Conservation (phyloP, 192 early-diverging fungal genomes). For the Allomyces macrogynus region DNA sequence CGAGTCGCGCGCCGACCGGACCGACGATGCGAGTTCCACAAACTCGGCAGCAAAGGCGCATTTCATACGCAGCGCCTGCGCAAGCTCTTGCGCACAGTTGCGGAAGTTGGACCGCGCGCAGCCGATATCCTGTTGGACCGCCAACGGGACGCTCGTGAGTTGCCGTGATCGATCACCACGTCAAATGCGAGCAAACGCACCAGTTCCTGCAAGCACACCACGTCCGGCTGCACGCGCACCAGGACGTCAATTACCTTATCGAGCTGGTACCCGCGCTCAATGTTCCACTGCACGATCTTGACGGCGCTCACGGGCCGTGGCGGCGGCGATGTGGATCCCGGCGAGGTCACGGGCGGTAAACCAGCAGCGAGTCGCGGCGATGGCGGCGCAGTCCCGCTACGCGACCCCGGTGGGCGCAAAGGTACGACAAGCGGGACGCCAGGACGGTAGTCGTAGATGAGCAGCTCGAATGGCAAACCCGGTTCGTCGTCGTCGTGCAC, state of each 20-base stretch:
- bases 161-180: not conserved
- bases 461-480: too few relatives aligned
- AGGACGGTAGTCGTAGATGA: too few relatives aligned
- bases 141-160: too few relatives aligned
- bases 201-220: constrained; percentile 36
- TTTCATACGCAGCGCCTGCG: constrained; percentile 30
- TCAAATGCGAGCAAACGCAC: not conserved
- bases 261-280: constrained; percentile 57
- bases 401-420: too few relatives aligned
- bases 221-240: constrained; percentile 39
- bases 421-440: too few relatives aligned
- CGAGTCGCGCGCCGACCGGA: constrained; percentile 16
- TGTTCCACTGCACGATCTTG: constrained; percentile 59
- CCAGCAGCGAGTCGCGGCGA: too few relatives aligned
- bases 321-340: too few relatives aligned
- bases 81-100: constrained; percentile 41
- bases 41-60: constrained; percentile 55
- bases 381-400: too few relatives aligned
- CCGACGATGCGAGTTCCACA: constrained; percentile 40
- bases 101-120: constrained; percentile 40
- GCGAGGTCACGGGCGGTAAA: too few relatives aligned
- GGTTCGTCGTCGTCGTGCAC: too few relatives aligned
- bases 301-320: constrained; percentile 4
- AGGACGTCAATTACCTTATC: constrained; percentile 32
- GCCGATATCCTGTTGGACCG: constrained; percentile 52